Conservation (phyloP, 177 flowering plant genomes). For the Vitis hybrid region DNA sequence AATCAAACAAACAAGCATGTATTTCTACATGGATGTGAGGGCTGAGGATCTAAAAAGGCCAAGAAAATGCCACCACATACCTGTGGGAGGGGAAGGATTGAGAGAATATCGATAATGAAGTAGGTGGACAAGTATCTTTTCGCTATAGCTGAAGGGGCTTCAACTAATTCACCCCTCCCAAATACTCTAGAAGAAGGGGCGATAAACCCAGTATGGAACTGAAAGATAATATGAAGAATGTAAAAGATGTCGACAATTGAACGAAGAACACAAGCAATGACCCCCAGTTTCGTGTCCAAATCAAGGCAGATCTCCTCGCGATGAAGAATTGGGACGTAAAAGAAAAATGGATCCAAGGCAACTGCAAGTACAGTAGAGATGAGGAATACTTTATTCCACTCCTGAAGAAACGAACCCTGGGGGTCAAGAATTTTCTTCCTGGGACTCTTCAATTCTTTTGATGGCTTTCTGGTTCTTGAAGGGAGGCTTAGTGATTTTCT, state of each 20-base stretch:
- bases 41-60: neutral
- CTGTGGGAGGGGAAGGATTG: slow-evolving; percentile 72
- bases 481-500: slow-evolving; percentile 3
- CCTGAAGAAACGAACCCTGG: slow-evolving; percentile 46
- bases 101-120: slow-evolving; percentile 54
- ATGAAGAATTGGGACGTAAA: slow-evolving; percentile 48
- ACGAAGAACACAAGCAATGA: slow-evolving; percentile 46
- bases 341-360: slow-evolving; percentile 59
- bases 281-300: slow-evolving; percentile 36
- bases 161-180: slow-evolving; percentile 60
- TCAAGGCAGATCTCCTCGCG: slow-evolving; percentile 30
- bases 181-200: slow-evolving; percentile 57
- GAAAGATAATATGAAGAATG: slow-evolving; percentile 49
- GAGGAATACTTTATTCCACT: slow-evolving; percentile 52
- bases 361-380: slow-evolving; percentile 46
- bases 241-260: slow-evolving; percentile 47
- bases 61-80: slow-evolving; percentile 21
- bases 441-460: neutral
- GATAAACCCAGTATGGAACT: slow-evolving; percentile 62
- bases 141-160: slow-evolving; percentile 40
- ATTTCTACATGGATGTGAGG: too few relatives aligned
- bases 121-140: slow-evolving; percentile 45
- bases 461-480: slow-evolving; percentile 1
- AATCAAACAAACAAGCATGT: too few relatives aligned
- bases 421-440: slow-evolving; percentile 46